Conservation (phyloP, 2,329 filamentous ascomycete species). For the Bisporella sp. region DNA sequence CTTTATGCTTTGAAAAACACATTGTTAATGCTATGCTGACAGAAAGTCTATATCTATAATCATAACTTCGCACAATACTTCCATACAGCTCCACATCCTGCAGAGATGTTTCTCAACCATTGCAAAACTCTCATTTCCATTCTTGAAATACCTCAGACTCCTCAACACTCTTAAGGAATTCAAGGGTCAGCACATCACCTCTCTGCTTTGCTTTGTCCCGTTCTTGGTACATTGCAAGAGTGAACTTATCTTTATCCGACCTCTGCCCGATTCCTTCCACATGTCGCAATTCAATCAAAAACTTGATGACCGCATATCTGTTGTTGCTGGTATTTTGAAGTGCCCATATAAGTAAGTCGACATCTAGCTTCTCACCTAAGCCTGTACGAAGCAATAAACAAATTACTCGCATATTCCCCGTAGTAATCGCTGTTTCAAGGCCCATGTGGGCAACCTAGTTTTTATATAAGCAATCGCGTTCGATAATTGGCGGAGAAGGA, state of each 20-base stretch:
- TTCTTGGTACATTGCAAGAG: background rate
- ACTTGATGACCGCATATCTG: slow-evolving; percentile 10
- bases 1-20: too few relatives aligned
- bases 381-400: slow-evolving; percentile 16
- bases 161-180: background rate
- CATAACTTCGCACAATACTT: too few relatives aligned
- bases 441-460: slow-evolving; percentile 17
- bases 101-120: background rate
- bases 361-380: slow-evolving; percentile 9
- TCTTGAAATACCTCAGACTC: too few relatives aligned
- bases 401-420: slow-evolving; percentile 14
- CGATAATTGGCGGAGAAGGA: background rate
- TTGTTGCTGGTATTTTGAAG: slow-evolving; percentile 15
- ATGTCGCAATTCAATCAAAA: slow-evolving; percentile 2
- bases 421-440: slow-evolving; percentile 16
- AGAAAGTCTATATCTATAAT: too few relatives aligned
- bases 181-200: background rate
- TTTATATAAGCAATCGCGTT: background rate
- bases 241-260: background rate
- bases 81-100: background rate
- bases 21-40: too few relatives aligned
- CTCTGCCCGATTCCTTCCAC: background rate
- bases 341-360: slow-evolving; percentile 11
- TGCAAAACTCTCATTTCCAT: too few relatives aligned
- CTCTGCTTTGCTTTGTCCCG: background rate